Percentiles rank a stretch among this genome's conserved stretches.
phyloP scores from a whole-genome alignment of 352 stramenopile species.

The Pythium aphanidermatum region DNA sequence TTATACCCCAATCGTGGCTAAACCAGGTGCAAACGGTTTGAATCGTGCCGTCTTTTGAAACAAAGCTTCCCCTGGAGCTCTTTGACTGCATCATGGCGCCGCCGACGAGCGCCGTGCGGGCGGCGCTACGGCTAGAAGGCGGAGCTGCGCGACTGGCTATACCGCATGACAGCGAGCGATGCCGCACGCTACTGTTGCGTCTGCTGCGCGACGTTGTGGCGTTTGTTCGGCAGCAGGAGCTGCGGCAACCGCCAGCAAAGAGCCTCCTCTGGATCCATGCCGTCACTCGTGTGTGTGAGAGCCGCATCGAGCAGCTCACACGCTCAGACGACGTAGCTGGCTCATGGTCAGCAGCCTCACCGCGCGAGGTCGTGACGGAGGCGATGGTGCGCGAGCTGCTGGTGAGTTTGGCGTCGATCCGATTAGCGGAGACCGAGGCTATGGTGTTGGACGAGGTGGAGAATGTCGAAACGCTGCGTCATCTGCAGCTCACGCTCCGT shows the following conservation, averaged over 20 bases:
- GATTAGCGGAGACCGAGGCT: constrained; percentile 47
- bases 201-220: constrained; percentile 44
- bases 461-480: constrained; percentile 43
- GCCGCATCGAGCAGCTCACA: constrained; percentile 36
- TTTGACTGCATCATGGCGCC: too few species aligned
- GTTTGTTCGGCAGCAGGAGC: constrained; percentile 49
- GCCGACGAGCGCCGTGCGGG: too few species aligned
- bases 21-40: too few species aligned
- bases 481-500: constrained; percentile 37
- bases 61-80: too few species aligned
- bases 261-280: constrained; percentile 29
- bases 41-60: too few species aligned
- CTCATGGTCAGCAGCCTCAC: constrained; percentile 22
- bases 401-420: constrained; percentile 43
- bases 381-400: constrained; percentile 65
- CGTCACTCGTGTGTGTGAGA: constrained; percentile 47
- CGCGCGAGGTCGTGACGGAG: constrained; percentile 44
- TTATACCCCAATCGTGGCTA: too few species aligned
- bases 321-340: neutral
- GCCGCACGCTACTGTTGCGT: constrained; percentile 31
- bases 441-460: constrained; percentile 56
- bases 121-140: too few species aligned
- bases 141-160: neutral
- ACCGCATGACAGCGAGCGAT: constrained; percentile 14
- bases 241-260: neutral